Evolutionary conservation across 768 basidiomycete species (phyloP).

Genomic region (Naematelia aurantialba): DNA sequence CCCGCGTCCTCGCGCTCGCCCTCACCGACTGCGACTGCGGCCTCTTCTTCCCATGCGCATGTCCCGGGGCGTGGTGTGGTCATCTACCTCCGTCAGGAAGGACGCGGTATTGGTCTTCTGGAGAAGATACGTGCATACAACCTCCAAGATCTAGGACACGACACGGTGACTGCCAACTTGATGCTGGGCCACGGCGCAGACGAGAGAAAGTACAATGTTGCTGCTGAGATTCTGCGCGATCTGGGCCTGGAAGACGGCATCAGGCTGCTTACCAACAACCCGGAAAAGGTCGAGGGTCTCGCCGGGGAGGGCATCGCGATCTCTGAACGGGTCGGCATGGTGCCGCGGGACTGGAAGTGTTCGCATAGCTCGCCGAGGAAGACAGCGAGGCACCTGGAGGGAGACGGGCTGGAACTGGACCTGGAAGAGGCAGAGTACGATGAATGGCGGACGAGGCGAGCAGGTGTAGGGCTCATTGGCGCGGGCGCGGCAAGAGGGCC

Average conservation of each 20-base stretch:
- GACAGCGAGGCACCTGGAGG: constrained; percentile 1
- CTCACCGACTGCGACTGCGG: constrained; percentile 55
- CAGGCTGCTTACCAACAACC: constrained; percentile 90
- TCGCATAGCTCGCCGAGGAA: constrained; percentile 29
- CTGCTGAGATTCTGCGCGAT: constrained; percentile 83
- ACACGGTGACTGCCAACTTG: constrained; percentile 96
- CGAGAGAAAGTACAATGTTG: constrained; percentile 87
- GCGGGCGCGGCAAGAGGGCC: constrained; percentile 70
- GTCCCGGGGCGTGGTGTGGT: constrained; percentile 87
- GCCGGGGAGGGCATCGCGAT: constrained; percentile 76
- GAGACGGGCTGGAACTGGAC: constrained; percentile 23
- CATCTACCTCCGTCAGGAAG: constrained; percentile 94
- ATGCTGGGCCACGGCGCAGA: constrained; percentile 93
- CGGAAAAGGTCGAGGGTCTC: constrained; percentile 88
- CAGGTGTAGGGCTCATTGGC: constrained; percentile 76
- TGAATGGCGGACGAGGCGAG: constrained; percentile 53
- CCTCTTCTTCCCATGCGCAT: constrained; percentile 43
- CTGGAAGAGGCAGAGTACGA: constrained; percentile 34
- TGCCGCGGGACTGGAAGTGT: constrained; percentile 77
- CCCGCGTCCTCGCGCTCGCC: constrained; percentile 64
- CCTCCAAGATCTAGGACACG: constrained; percentile 93
- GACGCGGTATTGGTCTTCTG: constrained; percentile 89
- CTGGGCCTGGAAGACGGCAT: constrained; percentile 70
- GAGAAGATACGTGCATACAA: constrained; percentile 98
- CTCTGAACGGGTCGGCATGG: constrained; percentile 84